Evolutionary conservation across 768 basidiomycete genomes (phyloP).

Genomic region (Leucosporidium scottii): DNA sequence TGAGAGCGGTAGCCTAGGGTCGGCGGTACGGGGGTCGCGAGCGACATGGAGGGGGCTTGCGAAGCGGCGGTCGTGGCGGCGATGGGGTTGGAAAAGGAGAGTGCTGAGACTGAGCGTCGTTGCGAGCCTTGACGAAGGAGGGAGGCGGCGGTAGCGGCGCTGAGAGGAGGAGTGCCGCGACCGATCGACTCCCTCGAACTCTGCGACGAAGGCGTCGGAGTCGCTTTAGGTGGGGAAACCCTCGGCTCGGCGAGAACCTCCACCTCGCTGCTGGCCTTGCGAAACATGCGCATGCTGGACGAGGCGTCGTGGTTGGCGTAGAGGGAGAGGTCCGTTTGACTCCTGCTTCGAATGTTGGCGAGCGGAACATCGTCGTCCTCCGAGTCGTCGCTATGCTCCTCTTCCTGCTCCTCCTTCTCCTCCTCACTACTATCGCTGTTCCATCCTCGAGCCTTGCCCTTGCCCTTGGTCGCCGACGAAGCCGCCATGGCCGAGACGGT

Average conservation of each 20-base stretch:
- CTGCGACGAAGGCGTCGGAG: too few relatives aligned
- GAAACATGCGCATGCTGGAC: not conserved
- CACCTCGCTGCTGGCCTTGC: slow-evolving; percentile 1
- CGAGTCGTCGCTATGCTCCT: not conserved
- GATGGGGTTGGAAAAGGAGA: slow-evolving; percentile 14
- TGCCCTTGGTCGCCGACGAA: not conserved
- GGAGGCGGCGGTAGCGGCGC: not conserved
- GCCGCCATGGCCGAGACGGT: not conserved
- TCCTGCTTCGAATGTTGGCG: slow-evolving; percentile 18
- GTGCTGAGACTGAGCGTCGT: slow-evolving; percentile 23
- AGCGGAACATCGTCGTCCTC: slow-evolving; percentile 29
- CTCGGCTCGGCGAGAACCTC: slow-evolving; percentile 7
- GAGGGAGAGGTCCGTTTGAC: slow-evolving; percentile 14
- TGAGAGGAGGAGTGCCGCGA: too few relatives aligned
- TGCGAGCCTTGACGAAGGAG: slow-evolving; percentile 13
- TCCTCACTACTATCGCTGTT: slow-evolving; percentile 27
- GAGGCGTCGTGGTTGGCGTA: not conserved
- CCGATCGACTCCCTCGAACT: too few relatives aligned
- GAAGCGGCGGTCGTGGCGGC: not conserved
- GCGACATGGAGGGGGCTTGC: not conserved
- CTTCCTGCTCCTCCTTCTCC: slow-evolving; percentile 7
- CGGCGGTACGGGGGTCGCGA: slow-evolving; percentile 3
- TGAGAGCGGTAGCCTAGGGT: slow-evolving; percentile 11
- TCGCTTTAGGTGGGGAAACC: too few relatives aligned
- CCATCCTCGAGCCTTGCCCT: slow-evolving; percentile 3